These are phyloP conservation scores for Calocybe gangraenosa DNA, from an alignment of 768 basidiomycete species.

Conservation along the genomic window DNA sequence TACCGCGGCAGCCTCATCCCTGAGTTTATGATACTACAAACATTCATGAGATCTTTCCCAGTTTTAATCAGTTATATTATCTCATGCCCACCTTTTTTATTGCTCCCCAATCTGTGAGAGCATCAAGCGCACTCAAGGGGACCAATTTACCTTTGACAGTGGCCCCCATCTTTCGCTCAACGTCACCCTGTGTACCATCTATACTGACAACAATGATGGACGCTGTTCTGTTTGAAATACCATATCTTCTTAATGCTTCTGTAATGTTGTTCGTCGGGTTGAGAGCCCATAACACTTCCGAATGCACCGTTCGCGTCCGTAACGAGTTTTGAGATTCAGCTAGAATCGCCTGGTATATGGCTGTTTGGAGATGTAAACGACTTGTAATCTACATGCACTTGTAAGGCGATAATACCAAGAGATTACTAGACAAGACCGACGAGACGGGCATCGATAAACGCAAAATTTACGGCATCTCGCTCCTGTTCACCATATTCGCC, in stretches of 20 bases:
- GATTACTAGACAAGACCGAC: constrained; percentile 38
- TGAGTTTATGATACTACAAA: constrained; percentile 68
- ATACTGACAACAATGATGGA: constrained; percentile 74
- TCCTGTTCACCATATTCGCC: constrained; percentile 63
- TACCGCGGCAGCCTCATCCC: constrained; percentile 43
- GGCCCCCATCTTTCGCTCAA: constrained; percentile 49
- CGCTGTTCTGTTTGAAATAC: constrained; percentile 63
- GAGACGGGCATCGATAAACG: constrained; percentile 82
- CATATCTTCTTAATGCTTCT: constrained; percentile 84
- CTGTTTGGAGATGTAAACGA: constrained; percentile 75
- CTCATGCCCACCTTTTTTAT: constrained; percentile 63
- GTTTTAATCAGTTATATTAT: background rate
- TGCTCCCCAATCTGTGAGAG: constrained; percentile 64
- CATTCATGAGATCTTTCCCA: background rate
- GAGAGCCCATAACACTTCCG: constrained; percentile 84
- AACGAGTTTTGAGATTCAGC: constrained; percentile 55
- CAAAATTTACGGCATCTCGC: constrained; percentile 80
- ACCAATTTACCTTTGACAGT: constrained; percentile 57
- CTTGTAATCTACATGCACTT: constrained; percentile 68
- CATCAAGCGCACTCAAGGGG: constrained; percentile 37
- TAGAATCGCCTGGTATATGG: constrained; percentile 77
- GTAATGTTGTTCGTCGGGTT: constrained; percentile 91
- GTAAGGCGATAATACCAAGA: background rate
- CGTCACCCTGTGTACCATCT: constrained; percentile 31
- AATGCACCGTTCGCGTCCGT: constrained; percentile 84